These are phyloP conservation scores for Quercus tomentella DNA, from an alignment of 331 rosid species.

Conservation along the genomic window DNA sequence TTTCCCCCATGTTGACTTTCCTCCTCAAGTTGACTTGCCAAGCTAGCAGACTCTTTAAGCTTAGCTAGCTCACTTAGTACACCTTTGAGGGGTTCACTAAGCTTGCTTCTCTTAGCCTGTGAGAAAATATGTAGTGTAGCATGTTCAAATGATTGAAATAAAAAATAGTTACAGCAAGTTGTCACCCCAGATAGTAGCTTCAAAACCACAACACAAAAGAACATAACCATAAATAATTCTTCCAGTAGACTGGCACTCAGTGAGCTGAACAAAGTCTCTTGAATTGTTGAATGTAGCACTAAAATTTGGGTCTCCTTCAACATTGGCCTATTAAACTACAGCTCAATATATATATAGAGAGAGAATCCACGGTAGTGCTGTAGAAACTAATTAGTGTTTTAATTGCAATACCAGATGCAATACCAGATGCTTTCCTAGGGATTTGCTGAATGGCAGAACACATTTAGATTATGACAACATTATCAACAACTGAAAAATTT, in stretches of 20 bases:
- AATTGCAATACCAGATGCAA: background rate
- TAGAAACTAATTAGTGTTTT: background rate
- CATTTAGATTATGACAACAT: background rate
- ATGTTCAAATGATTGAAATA: background rate
- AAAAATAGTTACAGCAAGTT: background rate
- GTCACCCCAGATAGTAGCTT: background rate
- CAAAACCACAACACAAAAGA: background rate
- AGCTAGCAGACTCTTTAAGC: conserved; percentile 28
- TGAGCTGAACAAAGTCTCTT: background rate
- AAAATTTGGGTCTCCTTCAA: no score
- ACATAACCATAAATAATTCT: background rate
- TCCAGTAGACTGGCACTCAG: no score
- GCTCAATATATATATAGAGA: no score
- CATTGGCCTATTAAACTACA: no score
- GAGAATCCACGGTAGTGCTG: no score
- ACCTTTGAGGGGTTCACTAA: conserved; percentile 39
- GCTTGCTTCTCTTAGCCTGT: conserved; percentile 49
- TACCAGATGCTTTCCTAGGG: background rate
- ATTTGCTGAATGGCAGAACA: background rate
- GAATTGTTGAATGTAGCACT: background rate
- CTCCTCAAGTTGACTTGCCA: conserved; percentile 7
- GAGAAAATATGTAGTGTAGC: conserved; percentile 11
- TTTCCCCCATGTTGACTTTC: no score
- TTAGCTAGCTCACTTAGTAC: conserved; percentile 57
- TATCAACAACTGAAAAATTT: background rate